These are phyloP conservation scores for Cyclanthera cordifolia DNA, from an alignment of 306 rosid species.

Conservation along the genomic window DNA sequence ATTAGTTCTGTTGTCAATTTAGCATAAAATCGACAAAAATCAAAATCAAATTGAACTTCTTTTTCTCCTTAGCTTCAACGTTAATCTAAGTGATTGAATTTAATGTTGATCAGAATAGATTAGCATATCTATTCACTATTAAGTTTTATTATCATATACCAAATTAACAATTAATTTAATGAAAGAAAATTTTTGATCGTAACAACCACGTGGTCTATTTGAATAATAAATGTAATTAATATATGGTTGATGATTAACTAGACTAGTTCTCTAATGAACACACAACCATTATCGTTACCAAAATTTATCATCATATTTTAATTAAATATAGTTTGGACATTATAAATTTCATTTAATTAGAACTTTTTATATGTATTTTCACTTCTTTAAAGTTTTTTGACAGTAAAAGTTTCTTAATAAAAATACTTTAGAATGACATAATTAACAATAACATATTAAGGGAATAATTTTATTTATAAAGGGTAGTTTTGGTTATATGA, in stretches of 20 bases:
- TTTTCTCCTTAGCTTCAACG: no score
- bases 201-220: conserved; percentile 6
- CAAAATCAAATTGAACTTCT: no score
- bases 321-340: neutral
- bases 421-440: neutral
- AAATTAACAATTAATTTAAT: neutral
- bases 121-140: neutral
- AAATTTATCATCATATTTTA: neutral
- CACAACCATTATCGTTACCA: neutral
- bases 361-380: neutral
- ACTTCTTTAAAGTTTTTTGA: neutral
- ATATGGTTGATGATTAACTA: neutral
- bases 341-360: neutral
- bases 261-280: neutral
- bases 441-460: neutral
- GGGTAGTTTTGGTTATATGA: neutral
- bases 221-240: neutral
- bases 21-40: no score
- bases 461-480: neutral
- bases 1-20: no score
- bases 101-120: neutral
- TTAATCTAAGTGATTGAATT: no score
- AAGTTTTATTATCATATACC: neutral
- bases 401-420: neutral
- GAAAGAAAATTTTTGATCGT: neutral